These are phyloP conservation scores for Fraxinus cuspidata DNA, from an alignment of 257 asterid species.

Conservation along the genomic window DNA sequence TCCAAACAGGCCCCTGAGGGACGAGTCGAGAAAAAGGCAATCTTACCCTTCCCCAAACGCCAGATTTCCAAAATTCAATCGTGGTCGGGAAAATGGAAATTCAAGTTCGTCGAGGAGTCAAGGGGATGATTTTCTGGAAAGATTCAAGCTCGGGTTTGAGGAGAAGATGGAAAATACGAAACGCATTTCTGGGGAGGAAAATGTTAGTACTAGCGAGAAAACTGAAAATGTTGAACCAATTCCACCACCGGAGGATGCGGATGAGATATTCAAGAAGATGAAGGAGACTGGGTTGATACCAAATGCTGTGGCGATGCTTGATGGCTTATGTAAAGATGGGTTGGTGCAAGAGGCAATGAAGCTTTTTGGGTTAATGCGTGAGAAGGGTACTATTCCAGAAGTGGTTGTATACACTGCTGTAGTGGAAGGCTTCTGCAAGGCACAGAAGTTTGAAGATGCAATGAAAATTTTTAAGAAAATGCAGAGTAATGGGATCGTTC, in stretches of 20 bases:
- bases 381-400: conserved; percentile 82
- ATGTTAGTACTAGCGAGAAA: not conserved
- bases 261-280: conserved; percentile 86
- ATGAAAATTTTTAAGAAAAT: conserved; percentile 69
- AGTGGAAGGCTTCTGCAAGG: conserved; percentile 80
- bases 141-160: conserved; percentile 71
- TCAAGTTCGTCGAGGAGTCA: conserved; percentile 28
- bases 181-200: conserved; percentile 21
- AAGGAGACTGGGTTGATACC: conserved; percentile 89
- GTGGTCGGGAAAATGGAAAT: conserved; percentile 33
- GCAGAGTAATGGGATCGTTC: conserved; percentile 62
- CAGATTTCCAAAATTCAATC: conserved; percentile 31
- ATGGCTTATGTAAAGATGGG: conserved; percentile 89
- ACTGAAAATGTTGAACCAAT: too few relatives aligned
- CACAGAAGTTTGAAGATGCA: conserved; percentile 75
- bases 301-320: conserved; percentile 93
- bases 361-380: conserved; percentile 81
- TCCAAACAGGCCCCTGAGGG: conserved; percentile 54
- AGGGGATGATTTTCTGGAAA: conserved; percentile 66
- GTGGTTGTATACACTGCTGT: conserved; percentile 89
- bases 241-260: conserved; percentile 46
- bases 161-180: conserved; percentile 29
- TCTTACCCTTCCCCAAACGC: conserved; percentile 24
- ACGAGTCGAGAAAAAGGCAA: conserved; percentile 25
- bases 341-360: conserved; percentile 84